These are phyloP conservation scores for Olyra latifolia DNA, from an alignment of 176 grass and related monocot genomes.

Conservation along the genomic window DNA sequence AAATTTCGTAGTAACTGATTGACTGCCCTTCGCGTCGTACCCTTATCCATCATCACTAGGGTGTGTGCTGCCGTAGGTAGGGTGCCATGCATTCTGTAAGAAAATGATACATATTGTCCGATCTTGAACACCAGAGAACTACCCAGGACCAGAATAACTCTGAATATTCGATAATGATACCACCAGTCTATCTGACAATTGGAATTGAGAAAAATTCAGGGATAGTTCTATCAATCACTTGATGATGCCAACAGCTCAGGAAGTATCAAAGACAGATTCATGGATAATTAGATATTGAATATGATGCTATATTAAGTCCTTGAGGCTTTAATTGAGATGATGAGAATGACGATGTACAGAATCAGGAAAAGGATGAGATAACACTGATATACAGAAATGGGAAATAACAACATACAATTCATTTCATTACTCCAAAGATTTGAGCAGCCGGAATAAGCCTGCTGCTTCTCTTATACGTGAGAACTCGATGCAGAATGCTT, in stretches of 20 bases:
- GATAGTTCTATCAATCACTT: slow-evolving; percentile 30
- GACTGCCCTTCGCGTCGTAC: slow-evolving; percentile 6
- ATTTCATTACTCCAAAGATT: slow-evolving; percentile 88
- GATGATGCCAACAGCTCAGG: slow-evolving; percentile 21
- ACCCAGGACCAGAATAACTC: slow-evolving; percentile 39
- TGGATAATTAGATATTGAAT: slow-evolving; percentile 19
- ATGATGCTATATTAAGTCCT: not conserved
- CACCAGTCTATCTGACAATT: slow-evolving; percentile 43
- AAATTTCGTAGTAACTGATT: slow-evolving; percentile 9
- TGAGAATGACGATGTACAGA: slow-evolving; percentile 39
- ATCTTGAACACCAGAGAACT: slow-evolving; percentile 35
- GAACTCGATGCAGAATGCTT: slow-evolving; percentile 99
- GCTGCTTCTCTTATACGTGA: slow-evolving; percentile 98
- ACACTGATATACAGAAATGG: slow-evolving; percentile 26
- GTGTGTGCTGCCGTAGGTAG: not conserved
- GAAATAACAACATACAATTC: slow-evolving; percentile 48
- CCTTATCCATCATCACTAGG: slow-evolving; percentile 17
- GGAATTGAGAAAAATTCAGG: slow-evolving; percentile 25
- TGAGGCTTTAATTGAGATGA: slow-evolving; percentile 10
- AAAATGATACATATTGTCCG: not conserved
- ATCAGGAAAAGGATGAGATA: slow-evolving; percentile 10
- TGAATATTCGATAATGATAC: slow-evolving; percentile 25
- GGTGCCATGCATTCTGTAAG: not conserved
- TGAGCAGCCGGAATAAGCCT: slow-evolving; percentile 91
- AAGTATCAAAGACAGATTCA: slow-evolving; percentile 7